A percentile compares a stretch with the other conserved stretches of the same genome.
Conservation (phyloP, 78 protist species). For the Cavenderia fasciculata region DNA sequence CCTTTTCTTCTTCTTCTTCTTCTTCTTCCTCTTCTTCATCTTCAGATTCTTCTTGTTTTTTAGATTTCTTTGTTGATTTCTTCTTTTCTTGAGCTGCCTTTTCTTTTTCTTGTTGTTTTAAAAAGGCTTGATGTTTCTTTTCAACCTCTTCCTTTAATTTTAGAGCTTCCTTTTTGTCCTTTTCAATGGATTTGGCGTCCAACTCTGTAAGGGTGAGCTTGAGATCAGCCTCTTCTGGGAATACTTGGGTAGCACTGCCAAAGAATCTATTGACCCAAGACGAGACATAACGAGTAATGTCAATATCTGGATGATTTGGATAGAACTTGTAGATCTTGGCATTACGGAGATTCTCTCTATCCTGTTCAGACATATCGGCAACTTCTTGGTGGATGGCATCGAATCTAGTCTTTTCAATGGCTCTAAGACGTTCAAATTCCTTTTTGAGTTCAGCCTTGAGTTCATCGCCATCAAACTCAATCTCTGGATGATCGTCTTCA, state of each 20-base stretch:
- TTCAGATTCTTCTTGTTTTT: conserved; percentile 8
- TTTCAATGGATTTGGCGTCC: neutral
- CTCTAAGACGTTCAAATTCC: conserved; percentile 3
- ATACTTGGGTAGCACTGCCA: conserved; percentile 43
- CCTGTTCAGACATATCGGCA: neutral
- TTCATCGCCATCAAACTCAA: neutral
- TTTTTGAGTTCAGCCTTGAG: neutral
- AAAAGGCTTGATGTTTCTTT: neutral
- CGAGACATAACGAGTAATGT: neutral
- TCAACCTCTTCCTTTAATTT: neutral
- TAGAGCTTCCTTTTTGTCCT: conserved; percentile 2
- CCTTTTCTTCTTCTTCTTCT: neutral
- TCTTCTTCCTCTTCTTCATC: conserved; percentile 18
- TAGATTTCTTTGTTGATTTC: neutral
- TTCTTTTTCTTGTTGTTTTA: neutral
- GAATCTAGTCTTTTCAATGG: neutral
- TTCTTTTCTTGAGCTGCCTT: neutral
- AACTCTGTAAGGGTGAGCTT: neutral
- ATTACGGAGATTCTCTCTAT: neutral
- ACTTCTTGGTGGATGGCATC: neutral
- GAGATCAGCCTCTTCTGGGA: conserved; percentile 6
- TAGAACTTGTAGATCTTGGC: conserved; percentile 54
- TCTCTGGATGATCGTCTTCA: conserved; percentile 11
- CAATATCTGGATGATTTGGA: conserved; percentile 18
- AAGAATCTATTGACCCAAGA: conserved; percentile 26